Conservation (phyloP, 1,284 basidiomycete species). For the Stereum hirsutum region DNA sequence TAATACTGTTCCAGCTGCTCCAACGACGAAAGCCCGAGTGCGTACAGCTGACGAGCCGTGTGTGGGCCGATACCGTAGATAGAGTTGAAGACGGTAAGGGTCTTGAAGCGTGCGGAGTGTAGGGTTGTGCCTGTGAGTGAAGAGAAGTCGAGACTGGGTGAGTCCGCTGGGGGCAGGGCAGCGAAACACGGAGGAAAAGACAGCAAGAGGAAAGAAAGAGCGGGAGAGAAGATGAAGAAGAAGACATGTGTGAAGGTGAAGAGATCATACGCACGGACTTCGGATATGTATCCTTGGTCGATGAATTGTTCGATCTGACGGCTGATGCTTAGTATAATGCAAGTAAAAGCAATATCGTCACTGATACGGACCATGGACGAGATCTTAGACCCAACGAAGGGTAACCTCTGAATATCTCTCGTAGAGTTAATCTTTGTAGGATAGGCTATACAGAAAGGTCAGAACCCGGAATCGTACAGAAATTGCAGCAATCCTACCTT, state of each 20-base stretch:
- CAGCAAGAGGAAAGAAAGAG: background rate
- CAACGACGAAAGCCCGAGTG: slow-evolving; percentile 47
- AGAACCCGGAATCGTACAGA: background rate
- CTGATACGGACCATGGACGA: slow-evolving; percentile 37
- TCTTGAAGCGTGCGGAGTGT: slow-evolving; percentile 40
- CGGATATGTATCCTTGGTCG: slow-evolving; percentile 41
- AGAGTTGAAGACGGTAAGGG: slow-evolving; percentile 48
- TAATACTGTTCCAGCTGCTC: slow-evolving; percentile 60
- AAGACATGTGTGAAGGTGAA: too few relatives aligned
- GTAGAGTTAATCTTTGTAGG: slow-evolving; percentile 40
- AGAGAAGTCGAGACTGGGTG: background rate
- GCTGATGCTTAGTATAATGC: background rate
- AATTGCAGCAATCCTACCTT: slow-evolving; percentile 32
- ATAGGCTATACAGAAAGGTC: slow-evolving; percentile 36
- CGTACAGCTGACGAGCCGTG: slow-evolving; percentile 56
- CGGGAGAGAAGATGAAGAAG: too few relatives aligned
- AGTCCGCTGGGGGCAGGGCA: background rate
- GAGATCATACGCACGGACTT: slow-evolving; percentile 53
- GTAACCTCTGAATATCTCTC: slow-evolving; percentile 38
- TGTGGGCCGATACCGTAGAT: slow-evolving; percentile 66
- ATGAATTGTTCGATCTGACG: slow-evolving; percentile 56
- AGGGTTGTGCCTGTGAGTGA: slow-evolving; percentile 32
- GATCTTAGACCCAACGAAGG: slow-evolving; percentile 55
- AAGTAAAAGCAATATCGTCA: background rate
- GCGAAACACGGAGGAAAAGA: too few relatives aligned